Base-by-base conservation (phyloP, 2,329 filamentous ascomycete genomes). In the Tolypocladium inflatum region DNA sequence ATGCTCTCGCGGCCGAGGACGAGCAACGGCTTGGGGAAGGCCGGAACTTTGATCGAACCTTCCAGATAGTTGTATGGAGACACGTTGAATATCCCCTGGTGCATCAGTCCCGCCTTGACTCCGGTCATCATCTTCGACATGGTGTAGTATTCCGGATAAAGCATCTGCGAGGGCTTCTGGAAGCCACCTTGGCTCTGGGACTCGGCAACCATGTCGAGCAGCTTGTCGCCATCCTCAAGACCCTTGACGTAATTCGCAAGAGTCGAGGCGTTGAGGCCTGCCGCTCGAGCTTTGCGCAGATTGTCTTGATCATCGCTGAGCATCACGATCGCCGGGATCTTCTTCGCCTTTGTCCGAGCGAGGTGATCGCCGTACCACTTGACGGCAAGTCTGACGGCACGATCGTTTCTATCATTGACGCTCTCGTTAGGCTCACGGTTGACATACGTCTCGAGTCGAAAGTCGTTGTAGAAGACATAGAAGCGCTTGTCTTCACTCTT, bases 391-490 rank as follows among this genome's bases (percentile, higher is more conserved):
- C 94, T 83, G 37, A 99, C 90, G 51, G 94, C 91, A 61, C 92
- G 86, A 71, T 99, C 95, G 68, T 99, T 99, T 57, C 94, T 84
- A 71, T 99, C 94, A 70, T 99, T 99, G 74, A 99, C 94, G 3
- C 84, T 88, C 76, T 99, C 94, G 42, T 89, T 87, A 7, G 80
- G 73, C 23, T 86, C 82, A 61, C 94, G 82, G 35, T 82, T 76
- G 54, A 97, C 84, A 68, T 96, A 89, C 0, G 94, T 99, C 73
- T 99, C 95, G 43, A 92, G 79, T 55, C 93, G 84, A 70, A 99
- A 99, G 67, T 99, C 94, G 72, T 99, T 99, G 83, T 97, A 97
- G 72, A 99, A 99, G 56, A 99, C 90, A 69, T 97, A 97, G 71
- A 96, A 97, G 57, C 93, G 86, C 79, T 99, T 99, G 63, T 96